These are phyloP conservation scores for Scutellaria minor DNA, from an alignment of 257 asterid genomes.

Conservation along the genomic window DNA sequence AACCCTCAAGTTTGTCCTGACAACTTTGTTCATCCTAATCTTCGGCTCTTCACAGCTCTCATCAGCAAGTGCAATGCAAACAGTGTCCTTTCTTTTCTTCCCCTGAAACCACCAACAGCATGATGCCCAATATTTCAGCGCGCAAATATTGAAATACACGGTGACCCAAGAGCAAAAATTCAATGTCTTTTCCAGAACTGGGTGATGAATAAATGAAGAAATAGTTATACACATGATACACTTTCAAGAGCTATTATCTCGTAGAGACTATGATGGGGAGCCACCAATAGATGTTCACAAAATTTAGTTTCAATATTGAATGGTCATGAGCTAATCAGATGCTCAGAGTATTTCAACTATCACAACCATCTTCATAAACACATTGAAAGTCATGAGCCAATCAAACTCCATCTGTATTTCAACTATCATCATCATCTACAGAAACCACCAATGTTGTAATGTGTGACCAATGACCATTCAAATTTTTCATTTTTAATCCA, in stretches of 20 bases:
- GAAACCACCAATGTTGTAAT: neutral
- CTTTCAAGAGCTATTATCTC: neutral
- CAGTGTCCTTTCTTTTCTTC: slow-evolving; percentile 84
- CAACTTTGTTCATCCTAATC: slow-evolving; percentile 85
- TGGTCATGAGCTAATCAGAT: slow-evolving; percentile 7
- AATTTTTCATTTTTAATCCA: neutral
- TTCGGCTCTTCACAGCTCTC: slow-evolving; percentile 77
- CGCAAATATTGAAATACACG: neutral
- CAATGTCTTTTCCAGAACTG: neutral
- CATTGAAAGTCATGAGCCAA: neutral
- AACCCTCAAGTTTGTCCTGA: slow-evolving; percentile 69
- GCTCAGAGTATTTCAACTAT: neutral
- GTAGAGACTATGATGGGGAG: neutral
- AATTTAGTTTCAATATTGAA: neutral
- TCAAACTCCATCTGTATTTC: neutral
- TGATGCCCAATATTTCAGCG: slow-evolving; percentile 22
- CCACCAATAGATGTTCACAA: neutral
- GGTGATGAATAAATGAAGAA: neutral
- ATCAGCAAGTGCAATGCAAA: slow-evolving; percentile 86
- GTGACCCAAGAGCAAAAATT: neutral
- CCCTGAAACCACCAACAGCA: slow-evolving; percentile 55
- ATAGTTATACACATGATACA: neutral
- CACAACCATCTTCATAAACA: neutral
- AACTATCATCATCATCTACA: neutral
- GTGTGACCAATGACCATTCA: neutral